Conservation (phyloP, 2,329 filamentous ascomycete genomes). For the Alternaria viburni region DNA sequence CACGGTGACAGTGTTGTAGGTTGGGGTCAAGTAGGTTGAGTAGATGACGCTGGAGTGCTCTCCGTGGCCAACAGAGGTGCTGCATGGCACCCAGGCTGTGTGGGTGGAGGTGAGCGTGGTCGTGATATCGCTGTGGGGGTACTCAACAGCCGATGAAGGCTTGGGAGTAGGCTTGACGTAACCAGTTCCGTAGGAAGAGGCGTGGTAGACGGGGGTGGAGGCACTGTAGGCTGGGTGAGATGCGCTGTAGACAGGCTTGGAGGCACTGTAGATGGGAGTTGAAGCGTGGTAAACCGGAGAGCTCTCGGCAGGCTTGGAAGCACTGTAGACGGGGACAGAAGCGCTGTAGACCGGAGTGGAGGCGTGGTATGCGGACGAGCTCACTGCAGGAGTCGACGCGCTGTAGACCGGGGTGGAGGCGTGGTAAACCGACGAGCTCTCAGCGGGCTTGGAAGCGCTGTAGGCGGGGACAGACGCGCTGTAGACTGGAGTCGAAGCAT, state of each 20-base stretch:
- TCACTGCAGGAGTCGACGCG: not conserved
- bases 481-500: not conserved
- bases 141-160: conserved; percentile 13
- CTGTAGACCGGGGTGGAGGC: not conserved
- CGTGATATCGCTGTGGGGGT: conserved; percentile 26
- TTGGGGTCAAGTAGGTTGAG: conserved; percentile 49
- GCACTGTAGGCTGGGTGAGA: not conserved
- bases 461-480: not conserved
- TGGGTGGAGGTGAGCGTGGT: conserved; percentile 36
- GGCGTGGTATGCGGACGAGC: not conserved
- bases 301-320: not conserved
- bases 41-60: conserved; percentile 37
- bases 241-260: not conserved
- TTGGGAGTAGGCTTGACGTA: not conserved
- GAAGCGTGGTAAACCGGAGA: not conserved
- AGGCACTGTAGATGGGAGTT: not conserved
- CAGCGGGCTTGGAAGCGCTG: not conserved
- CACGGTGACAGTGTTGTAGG: conserved; percentile 39
- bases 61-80: conserved; percentile 42
- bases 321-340: not conserved
- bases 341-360: not conserved
- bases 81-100: conserved; percentile 47
- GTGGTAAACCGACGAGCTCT: not conserved
- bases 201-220: conserved; percentile 11
- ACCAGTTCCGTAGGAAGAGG: conserved; percentile 13